Conservation (phyloP, 768 basidiomycete species). For the Lentinus brumalis region DNA sequence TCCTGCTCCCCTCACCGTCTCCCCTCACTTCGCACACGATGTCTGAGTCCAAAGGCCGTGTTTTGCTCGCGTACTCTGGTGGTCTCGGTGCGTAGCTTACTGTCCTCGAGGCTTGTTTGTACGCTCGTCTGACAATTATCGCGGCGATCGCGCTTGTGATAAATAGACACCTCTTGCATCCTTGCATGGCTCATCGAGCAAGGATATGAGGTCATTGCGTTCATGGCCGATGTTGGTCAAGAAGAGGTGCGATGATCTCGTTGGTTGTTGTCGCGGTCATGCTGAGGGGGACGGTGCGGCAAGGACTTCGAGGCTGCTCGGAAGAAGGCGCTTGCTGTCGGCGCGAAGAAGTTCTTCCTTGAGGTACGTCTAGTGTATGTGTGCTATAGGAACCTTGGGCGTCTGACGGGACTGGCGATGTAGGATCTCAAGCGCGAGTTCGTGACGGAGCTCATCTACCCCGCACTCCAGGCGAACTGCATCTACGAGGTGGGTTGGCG, state of each 20-base stretch:
- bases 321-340: slow-evolving; percentile 85
- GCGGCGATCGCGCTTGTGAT: not conserved
- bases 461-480: slow-evolving; percentile 96
- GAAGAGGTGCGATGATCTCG: slow-evolving; percentile 61
- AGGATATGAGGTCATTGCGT: slow-evolving; percentile 95
- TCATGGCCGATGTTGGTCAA: slow-evolving; percentile 95
- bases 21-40: slow-evolving; percentile 14
- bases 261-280: not conserved
- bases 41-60: slow-evolving; percentile 68
- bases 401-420: not conserved
- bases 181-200: slow-evolving; percentile 98
- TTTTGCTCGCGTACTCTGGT: slow-evolving; percentile 96
- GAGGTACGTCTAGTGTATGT: slow-evolving; percentile 49
- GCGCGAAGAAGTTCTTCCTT: slow-evolving; percentile 95
- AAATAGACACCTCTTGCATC: slow-evolving; percentile 94
- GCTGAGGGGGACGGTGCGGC: not conserved
- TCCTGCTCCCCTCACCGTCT: not conserved
- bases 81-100: slow-evolving; percentile 75
- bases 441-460: slow-evolving; percentile 94
- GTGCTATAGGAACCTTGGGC: not conserved
- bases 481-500: slow-evolving; percentile 83
- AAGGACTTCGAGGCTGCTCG: slow-evolving; percentile 94
- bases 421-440: slow-evolving; percentile 96
- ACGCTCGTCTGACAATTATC: not conserved
- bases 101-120: not conserved